Evolutionary conservation across 208 protist genomes (phyloP), one percentile per base, ranked within the genome.

Genomic region (Angomonas deanei): DNA sequence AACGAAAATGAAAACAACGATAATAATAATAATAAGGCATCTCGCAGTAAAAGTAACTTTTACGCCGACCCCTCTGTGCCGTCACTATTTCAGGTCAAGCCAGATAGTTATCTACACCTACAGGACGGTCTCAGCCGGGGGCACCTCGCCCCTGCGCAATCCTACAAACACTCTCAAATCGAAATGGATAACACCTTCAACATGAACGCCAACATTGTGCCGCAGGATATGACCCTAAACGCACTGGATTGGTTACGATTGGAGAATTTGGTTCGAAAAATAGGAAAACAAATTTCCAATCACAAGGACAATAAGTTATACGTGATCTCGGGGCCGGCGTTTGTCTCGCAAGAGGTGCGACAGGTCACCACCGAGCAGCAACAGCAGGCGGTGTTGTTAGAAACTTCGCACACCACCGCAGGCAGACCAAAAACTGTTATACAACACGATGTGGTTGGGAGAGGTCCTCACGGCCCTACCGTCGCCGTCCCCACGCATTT

Each of bases 171-270:
- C 31, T 74, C 74, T 26, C 72, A 88, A 49, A 64, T 63, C n/a
- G 82, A 91, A 57, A 75, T 94, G 74, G 69, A 88, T 50, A 55
- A 69, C 15, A 94, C 88, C 21, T 94, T 94, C 64, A 91, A 91
- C 64, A 84, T 94, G 77, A 92, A 77, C 61, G 84, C 84, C 15
- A 94, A 94, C 71, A 84, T 92, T 36, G 81, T 92, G 10, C 88
- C 88, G 52, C 88, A 94, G 70, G 85, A 92, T 67, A 91, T 86
- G 80, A 88, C 85, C 33, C 52, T 83, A 64, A 94, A 94, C 67
- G 83, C 81, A 27, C 46, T 81, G 57, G 88, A 94, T 63, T 94
- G 88, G 86, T 58, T 84, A 50, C 80, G 88, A 13, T 60, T 94
- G 28, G 88, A 94, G 73, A 62, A 68, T 27, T 74, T 94, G 47